A percentile compares a stretch with the other conserved stretches of the same genome.
Conservation (phyloP, 2,329 filamentous ascomycete species). For the Pezicula radicicola region DNA sequence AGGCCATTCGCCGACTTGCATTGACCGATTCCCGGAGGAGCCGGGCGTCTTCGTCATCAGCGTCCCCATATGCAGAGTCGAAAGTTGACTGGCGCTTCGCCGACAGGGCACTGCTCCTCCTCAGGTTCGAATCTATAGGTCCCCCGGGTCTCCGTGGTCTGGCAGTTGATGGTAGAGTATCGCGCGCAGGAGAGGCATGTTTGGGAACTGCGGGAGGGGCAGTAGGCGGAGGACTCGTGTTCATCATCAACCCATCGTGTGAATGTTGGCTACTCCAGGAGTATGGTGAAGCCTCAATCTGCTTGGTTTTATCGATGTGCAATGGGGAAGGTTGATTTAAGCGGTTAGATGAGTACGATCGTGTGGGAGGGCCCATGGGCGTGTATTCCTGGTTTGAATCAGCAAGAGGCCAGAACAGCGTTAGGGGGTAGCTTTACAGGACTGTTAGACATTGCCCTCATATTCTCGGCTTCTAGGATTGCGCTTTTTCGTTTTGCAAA, state of each 20-base stretch:
- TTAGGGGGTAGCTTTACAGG: constrained; percentile 18
- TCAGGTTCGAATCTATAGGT: constrained; percentile 17
- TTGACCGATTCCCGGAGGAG: constrained; percentile 27
- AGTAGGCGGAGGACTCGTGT: constrained; percentile 19
- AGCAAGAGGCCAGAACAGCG: not conserved
- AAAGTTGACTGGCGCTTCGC: constrained; percentile 23
- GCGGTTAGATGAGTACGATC: constrained; percentile 15
- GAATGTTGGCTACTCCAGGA: constrained; percentile 29
- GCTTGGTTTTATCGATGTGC: constrained; percentile 22
- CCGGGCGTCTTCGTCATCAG: constrained; percentile 28
- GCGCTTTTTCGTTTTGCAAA: constrained; percentile 26
- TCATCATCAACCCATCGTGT: constrained; percentile 25
- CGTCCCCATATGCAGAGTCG: constrained; percentile 17
- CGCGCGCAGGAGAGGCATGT: constrained; percentile 5
- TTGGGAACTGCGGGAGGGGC: constrained; percentile 17
- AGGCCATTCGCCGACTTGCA: constrained; percentile 23
- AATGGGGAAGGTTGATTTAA: constrained; percentile 23
- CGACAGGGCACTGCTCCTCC: constrained; percentile 25
- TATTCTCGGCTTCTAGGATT: constrained; percentile 19
- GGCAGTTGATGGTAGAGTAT: constrained; percentile 2
- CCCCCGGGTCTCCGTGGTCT: constrained; percentile 14
- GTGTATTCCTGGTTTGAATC: constrained; percentile 15
- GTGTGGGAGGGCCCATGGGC: constrained; percentile 11
- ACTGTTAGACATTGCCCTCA: constrained; percentile 20
- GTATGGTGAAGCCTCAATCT: constrained; percentile 24